phyloP scores from a whole-genome alignment of 805 yeast species.

The Millerago galiae region DNA sequence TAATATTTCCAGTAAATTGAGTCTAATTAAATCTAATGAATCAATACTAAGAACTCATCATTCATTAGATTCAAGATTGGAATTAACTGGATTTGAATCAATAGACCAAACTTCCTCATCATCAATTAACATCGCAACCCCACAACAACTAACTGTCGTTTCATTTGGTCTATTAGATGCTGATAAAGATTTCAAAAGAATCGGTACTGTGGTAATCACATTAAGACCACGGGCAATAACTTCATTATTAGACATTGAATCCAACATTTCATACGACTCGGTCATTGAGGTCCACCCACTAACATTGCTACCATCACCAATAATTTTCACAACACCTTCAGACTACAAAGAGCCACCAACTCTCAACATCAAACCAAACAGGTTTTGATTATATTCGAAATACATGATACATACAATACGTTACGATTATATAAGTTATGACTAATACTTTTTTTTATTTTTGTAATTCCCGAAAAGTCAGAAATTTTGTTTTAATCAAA shows the following conservation, averaged over 20 bases:
- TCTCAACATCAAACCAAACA: constrained; percentile 17
- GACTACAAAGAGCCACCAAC: constrained; percentile 9
- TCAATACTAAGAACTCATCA: constrained; percentile 4
- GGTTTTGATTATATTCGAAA: neutral
- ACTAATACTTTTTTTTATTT: too few species aligned
- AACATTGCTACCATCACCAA: constrained; percentile 3
- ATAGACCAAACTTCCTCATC: constrained; percentile 17
- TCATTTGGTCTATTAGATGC: constrained; percentile 16
- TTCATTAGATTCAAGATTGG: constrained; percentile 8
- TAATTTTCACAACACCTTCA: constrained; percentile 11
- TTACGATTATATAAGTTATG: neutral
- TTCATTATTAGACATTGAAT: constrained; percentile 4
- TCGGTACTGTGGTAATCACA: constrained; percentile 14
- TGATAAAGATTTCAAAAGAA: constrained; percentile 5
- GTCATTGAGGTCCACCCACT: constrained; percentile 15
- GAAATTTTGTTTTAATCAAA: neutral
- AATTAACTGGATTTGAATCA: constrained; percentile 11
- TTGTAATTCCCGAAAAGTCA: neutral
- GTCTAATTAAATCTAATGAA: neutral
- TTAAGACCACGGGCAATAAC: constrained; percentile 11
- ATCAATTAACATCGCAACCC: constrained; percentile 5
- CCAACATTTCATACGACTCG: constrained; percentile 4
- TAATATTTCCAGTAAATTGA: constrained; percentile 8
- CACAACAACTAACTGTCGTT: constrained; percentile 14
- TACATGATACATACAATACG: neutral